Conservation (phyloP, 2,329 filamentous ascomycete species). For the Seiridium cupressi region DNA sequence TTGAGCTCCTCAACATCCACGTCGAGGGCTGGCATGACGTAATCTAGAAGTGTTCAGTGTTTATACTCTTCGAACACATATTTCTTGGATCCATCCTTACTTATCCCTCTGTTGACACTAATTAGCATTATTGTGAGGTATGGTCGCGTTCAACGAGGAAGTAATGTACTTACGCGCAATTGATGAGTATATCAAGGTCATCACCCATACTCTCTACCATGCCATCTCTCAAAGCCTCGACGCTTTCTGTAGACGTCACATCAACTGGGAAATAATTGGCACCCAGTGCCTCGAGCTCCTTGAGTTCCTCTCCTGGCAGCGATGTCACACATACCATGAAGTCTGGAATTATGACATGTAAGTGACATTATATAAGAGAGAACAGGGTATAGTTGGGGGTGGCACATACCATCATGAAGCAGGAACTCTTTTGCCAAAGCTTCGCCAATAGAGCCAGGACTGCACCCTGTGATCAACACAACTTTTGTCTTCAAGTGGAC, state of each 20-base stretch:
- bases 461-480: conserved; percentile 13
- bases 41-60: neutral
- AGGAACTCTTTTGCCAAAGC: conserved; percentile 13
- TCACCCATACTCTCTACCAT: conserved; percentile 4
- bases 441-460: conserved; percentile 13
- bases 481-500: conserved; percentile 1
- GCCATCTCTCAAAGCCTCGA: neutral
- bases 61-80: neutral
- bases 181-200: conserved; percentile 13
- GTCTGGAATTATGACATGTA: neutral
- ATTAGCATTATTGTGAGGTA: neutral
- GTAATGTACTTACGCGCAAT: conserved; percentile 12
- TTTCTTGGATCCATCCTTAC: neutral
- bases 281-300: conserved; percentile 8
- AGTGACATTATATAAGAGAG: no score
- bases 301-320: conserved; percentile 4
- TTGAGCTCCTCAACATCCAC: conserved; percentile 10
- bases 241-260: neutral
- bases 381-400: no score
- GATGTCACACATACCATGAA: conserved; percentile 12
- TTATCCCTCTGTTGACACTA: neutral
- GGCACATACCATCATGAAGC: conserved; percentile 1
- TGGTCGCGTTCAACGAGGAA: neutral
- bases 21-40: conserved; percentile 13
- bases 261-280: neutral